Percentiles rank a stretch among this genome's conserved stretches.
Conservation (phyloP, 768 basidiomycete genomes). For the Clitopilus passeckerianus region DNA sequence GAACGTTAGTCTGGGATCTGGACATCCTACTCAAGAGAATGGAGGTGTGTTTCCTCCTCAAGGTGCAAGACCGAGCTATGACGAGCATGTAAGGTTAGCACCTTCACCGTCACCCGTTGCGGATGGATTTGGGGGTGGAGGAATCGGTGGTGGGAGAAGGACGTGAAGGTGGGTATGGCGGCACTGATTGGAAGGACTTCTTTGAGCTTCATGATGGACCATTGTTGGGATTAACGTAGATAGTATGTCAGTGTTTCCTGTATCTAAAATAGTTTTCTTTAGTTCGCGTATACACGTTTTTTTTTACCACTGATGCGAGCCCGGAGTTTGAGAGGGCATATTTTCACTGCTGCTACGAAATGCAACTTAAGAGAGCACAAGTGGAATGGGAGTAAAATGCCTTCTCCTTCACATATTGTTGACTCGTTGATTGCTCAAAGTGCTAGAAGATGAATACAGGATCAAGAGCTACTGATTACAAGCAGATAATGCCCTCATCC, state of each 20-base stretch:
- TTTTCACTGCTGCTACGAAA: too few relatives aligned
- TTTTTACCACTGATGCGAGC: background rate
- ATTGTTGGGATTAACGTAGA: background rate
- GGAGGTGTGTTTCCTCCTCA: background rate
- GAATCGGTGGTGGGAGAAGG: background rate
- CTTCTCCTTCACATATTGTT: background rate
- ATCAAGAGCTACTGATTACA: too few relatives aligned
- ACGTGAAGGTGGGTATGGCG: background rate
- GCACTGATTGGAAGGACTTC: background rate
- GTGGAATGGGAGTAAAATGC: background rate
- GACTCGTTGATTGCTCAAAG: background rate
- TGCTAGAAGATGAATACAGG: background rate
- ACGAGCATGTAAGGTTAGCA: background rate
- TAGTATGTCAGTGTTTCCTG: background rate
- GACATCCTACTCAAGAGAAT: background rate
- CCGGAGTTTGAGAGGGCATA: too few relatives aligned
- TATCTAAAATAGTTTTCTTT: background rate
- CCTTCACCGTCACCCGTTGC: background rate
- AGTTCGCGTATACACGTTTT: background rate
- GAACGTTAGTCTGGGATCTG: background rate
- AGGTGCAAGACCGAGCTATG: conserved; percentile 1
- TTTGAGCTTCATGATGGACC: background rate
- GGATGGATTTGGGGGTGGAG: background rate
- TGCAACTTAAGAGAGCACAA: background rate
- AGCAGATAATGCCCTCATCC: too few relatives aligned